Percentiles rank a stretch among this genome's conserved stretches.
Conservation (phyloP, 1,284 basidiomycete species). For the Ganoderma sinense region DNA sequence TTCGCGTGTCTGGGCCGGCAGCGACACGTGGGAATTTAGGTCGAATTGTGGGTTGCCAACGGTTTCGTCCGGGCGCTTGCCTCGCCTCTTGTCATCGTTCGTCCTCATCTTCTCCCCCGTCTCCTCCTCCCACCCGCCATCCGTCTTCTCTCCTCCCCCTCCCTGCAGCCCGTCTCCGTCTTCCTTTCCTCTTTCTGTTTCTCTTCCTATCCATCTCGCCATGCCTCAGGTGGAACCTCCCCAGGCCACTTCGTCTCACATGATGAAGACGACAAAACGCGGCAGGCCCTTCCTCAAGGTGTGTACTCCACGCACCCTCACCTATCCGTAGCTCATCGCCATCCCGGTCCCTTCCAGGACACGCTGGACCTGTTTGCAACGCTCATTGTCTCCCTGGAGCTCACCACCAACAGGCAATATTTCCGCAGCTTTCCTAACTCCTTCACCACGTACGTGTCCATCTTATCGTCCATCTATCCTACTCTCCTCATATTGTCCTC, state of each 20-base stretch:
- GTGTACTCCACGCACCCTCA: slow-evolving; percentile 24
- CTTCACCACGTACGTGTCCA: slow-evolving; percentile 86
- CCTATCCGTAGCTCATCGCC: slow-evolving; percentile 17
- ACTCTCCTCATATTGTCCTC: slow-evolving; percentile 18
- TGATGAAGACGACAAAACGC: slow-evolving; percentile 97
- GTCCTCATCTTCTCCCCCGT: slow-evolving; percentile 37
- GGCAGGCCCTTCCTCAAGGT: slow-evolving; percentile 95
- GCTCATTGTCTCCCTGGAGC: slow-evolving; percentile 91
- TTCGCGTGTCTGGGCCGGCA: slow-evolving; percentile 30
- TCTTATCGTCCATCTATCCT: slow-evolving; percentile 27
- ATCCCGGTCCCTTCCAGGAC: slow-evolving; percentile 64
- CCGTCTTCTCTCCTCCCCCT: slow-evolving; percentile 27
- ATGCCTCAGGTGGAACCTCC: slow-evolving; percentile 48
- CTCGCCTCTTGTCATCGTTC: slow-evolving; percentile 33
- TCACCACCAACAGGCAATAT: slow-evolving; percentile 92
- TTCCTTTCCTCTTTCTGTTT: slow-evolving; percentile 24
- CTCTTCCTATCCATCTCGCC: slow-evolving; percentile 29
- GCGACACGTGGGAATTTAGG: slow-evolving; percentile 32
- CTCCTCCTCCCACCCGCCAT: slow-evolving; percentile 36
- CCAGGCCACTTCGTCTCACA: slow-evolving; percentile 76
- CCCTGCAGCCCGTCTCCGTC: slow-evolving; percentile 23
- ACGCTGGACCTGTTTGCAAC: slow-evolving; percentile 98
- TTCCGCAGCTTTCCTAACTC: slow-evolving; percentile 95
- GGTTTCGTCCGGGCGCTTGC: slow-evolving; percentile 33
- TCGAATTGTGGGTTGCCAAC: slow-evolving; percentile 34